Conservation (phyloP, 306 rosid species). For the Astragalus glycyphyllos region DNA sequence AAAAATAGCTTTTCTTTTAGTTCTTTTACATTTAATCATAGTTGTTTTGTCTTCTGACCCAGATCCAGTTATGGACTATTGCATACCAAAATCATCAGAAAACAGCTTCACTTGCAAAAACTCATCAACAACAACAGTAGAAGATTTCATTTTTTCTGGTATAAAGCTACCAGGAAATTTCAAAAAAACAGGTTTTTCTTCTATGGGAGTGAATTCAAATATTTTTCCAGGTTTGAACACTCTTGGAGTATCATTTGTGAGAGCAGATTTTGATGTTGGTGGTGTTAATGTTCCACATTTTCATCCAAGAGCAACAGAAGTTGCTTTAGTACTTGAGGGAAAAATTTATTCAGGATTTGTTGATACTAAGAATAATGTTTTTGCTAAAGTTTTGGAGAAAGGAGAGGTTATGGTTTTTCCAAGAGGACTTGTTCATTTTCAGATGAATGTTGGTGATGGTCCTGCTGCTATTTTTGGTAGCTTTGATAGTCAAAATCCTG, state of each 20-base stretch:
- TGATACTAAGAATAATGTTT: conserved; percentile 70
- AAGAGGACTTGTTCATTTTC: conserved; percentile 83
- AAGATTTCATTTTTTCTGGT: conserved; percentile 79
- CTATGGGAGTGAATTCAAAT: conserved; percentile 66
- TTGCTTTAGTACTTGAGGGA: conserved; percentile 79
- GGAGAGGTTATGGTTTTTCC: conserved; percentile 97
- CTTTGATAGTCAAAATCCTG: conserved; percentile 94
- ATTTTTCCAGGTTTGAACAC: conserved; percentile 89
- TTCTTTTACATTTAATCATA: conserved; percentile 45
- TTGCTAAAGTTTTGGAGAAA: conserved; percentile 79
- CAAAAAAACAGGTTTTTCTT: conserved; percentile 63
- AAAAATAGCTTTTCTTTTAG: conserved; percentile 35
- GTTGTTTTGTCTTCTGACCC: conserved; percentile 75
- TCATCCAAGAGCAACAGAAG: conserved; percentile 93
- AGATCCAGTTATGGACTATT: conserved; percentile 85
- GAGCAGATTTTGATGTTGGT: conserved; percentile 83
- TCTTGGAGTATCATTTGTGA: conserved; percentile 81
- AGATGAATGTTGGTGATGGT: conserved; percentile 86
- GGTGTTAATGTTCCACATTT: conserved; percentile 83
- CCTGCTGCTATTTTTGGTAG: conserved; percentile 85
- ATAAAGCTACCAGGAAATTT: conserved; percentile 70
- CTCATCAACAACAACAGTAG: conserved; percentile 65
- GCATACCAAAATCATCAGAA: conserved; percentile 56
- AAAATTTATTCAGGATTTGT: conserved; percentile 82
- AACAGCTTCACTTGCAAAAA: conserved; percentile 66